These are phyloP conservation scores for Nematocida ausubeli DNA, from an alignment of 371 early-diverging fungal genomes.

Conservation along the genomic window DNA sequence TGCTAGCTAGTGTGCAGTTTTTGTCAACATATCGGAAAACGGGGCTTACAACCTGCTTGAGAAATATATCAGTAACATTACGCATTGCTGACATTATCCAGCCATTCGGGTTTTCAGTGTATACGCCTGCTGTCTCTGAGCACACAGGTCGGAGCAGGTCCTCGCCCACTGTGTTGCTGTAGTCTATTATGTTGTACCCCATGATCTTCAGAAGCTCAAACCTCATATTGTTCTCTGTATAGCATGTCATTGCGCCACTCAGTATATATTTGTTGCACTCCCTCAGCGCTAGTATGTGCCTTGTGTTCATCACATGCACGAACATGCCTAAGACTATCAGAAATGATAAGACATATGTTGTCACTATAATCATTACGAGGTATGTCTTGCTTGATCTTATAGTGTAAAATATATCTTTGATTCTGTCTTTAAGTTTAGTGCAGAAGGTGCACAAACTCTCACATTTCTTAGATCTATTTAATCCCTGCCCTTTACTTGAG, in stretches of 20 bases:
- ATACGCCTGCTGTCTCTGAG: not conserved
- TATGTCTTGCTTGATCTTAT: not conserved
- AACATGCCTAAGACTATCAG: not conserved
- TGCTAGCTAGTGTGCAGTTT: not conserved
- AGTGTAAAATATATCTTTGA: not conserved
- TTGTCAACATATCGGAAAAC: not conserved
- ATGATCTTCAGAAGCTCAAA: not conserved
- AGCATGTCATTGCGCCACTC: not conserved
- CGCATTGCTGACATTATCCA: not conserved
- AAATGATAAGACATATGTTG: not conserved
- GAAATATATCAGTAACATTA: not conserved
- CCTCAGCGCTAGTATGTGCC: not conserved
- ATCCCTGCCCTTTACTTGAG: no score
- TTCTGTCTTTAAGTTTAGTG: not conserved
- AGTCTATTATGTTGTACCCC: not conserved
- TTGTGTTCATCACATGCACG: not conserved
- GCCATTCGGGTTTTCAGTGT: not conserved
- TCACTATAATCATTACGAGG: not conserved
- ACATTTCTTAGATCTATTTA: no score
- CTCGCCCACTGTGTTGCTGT: not conserved
- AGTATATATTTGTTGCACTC: not conserved
- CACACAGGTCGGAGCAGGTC: not conserved
- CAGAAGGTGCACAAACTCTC: no score
- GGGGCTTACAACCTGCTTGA: not conserved
- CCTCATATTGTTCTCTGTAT: not conserved